phyloP scores from a whole-genome alignment of 1,284 basidiomycete genomes.

The Phellinidium pouzarii region DNA sequence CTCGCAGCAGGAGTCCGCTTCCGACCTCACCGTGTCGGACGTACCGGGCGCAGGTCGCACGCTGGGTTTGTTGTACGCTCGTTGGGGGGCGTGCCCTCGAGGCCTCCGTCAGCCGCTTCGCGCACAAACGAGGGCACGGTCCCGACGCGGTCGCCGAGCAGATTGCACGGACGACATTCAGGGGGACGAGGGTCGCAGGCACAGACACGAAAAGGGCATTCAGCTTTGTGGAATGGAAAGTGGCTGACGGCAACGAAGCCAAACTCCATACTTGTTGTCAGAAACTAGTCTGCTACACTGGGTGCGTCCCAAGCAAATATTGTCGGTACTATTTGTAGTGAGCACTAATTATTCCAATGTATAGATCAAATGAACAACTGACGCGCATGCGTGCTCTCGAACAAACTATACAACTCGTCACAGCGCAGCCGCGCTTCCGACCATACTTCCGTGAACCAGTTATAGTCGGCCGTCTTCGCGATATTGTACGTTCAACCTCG shows the following conservation, averaged over 20 bases:
- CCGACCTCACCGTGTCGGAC: constrained; percentile 2
- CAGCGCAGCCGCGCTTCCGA: constrained; percentile 1
- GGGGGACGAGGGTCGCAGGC: not conserved
- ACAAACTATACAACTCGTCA: not conserved
- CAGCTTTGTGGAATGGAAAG: not conserved
- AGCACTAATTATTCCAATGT: not conserved
- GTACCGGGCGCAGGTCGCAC: constrained; percentile 5
- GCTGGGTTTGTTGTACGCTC: constrained; percentile 4
- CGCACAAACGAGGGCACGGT: not conserved
- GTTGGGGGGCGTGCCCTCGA: constrained; percentile 9
- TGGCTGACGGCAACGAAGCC: not conserved
- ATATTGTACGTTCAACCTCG: not conserved
- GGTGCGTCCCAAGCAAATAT: too few species aligned
- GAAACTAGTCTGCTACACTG: not conserved
- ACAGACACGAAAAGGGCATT: not conserved
- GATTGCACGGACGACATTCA: not conserved
- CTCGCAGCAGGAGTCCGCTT: constrained; percentile 1
- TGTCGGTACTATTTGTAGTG: not conserved
- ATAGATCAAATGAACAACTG: not conserved
- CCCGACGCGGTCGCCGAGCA: constrained; percentile 3
- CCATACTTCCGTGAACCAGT: not conserved
- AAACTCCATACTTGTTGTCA: not conserved
- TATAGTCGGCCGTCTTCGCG: not conserved
- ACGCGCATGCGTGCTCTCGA: not conserved
- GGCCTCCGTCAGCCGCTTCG: not conserved